Evolutionary conservation across 2,329 filamentous ascomycete species (phyloP), one percentile per base, ranked within the genome.

Genomic region (Colletotrichum spaethianum): DNA sequence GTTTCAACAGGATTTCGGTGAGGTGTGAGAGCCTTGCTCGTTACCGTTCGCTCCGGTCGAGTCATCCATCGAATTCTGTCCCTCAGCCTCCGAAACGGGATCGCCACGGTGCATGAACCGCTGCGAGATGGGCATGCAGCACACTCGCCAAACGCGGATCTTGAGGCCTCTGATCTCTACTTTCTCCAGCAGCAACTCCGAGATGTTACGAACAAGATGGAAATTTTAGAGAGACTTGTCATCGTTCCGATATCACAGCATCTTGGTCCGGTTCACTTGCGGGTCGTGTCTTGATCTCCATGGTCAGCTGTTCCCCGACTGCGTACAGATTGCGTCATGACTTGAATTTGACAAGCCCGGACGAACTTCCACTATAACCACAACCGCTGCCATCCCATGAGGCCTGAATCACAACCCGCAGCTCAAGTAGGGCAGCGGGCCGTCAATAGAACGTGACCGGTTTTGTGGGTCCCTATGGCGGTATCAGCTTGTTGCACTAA

Each of bases 381-480:
- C n/a, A 62, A 52, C 57, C 50, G 44, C 69, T 72, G 69, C 69
- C 65, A 72, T 72, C 59, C 59, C 69, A 72, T 69, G 59, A 63
- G 56, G 53, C 36, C n/a, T 69, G 69, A 69, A 72, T 72, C 69
- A 72, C 57, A 53, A 40, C 59, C 66, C 59, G 26, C 38, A n/a
- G 26, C 62, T 42, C 55, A 59, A 71, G 36, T 60, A 52, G 59
- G 33, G 33, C 44, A 60, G 28, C 67, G 61, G 70, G 70, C 67
- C 61, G 61, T 66, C 9, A 33, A 56, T 36, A 33, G 60, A 73
- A 71, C 62, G 70, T 73, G 70, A 73, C 61, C 44, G 52, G 69
- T 69, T 52, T 14, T 50, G 64, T 53, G 59, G 61, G 53, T 64
- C 65, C 59, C 31, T 46, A 59, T 69, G 69, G 52, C 63, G 63